Evolutionary conservation across 2,329 filamentous ascomycete species (phyloP), one percentile per base, ranked within the genome.

Genomic region (Albophoma yamanashiensis): DNA sequence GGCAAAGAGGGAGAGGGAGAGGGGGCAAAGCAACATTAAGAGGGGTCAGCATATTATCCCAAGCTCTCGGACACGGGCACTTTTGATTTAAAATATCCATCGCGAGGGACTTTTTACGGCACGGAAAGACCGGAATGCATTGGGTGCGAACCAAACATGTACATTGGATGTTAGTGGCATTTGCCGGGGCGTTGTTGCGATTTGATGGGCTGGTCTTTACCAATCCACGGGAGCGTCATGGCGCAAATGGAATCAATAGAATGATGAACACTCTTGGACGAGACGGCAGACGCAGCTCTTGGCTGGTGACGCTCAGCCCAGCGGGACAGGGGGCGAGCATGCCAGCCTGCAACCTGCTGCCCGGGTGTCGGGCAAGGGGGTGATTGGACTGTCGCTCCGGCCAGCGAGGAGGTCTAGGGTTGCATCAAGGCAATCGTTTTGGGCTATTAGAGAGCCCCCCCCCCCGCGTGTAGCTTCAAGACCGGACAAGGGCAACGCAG

Each of bases 101-200:
- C 25, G 57, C 57, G 50, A 31, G 8, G 47, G 50, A 25, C 11
- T 36, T 52, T 55, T 55, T 40, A 55, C 47, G 38, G 50, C 39
- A 59, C 38, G 25, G 55, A 55, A 59, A 59, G 57, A 59, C 45
- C 15, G 47, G 36, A 50, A 22, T 36, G 40, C 31, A 34, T 22
- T 39, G 56, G 56, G 56, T 58, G 56, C 56, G 40, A 58, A 50
- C 56, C 56, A 36, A 6, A 34, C 27, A 31, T 57, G 56, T 57
- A 43, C 15, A 38, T 38, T n/a, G 50, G 36, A 6, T 9, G 50
- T 38, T 53, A 12, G 31, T 17, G 27, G 31, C 31, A 12, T 36
- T 36, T 36, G 31, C 31, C 31, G 50, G 9, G 50, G 20, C n/a
- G 50, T 57, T 45, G 14, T 45, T 57, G 14, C 27, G 36, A 20